A percentile compares a stretch with the other conserved stretches of the same genome.
Conservation (phyloP, 257 asterid species). For the Nicotiana obtusifolia region DNA sequence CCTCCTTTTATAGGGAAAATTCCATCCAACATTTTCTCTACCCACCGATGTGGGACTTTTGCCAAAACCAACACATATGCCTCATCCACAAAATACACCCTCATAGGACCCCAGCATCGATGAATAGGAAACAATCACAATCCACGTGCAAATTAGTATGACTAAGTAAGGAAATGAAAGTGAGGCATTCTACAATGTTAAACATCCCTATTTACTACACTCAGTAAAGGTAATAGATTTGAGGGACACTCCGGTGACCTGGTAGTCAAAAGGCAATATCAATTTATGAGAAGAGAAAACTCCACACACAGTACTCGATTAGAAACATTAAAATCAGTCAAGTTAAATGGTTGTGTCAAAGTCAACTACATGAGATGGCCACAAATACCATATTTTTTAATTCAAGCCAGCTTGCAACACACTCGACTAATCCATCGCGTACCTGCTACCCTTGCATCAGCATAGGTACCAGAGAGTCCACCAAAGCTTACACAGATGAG, state of each 20-base stretch:
- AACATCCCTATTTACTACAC: background rate
- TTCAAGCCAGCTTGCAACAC: background rate
- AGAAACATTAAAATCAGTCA: background rate
- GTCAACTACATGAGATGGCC: background rate
- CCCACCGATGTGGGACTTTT: too few species aligned
- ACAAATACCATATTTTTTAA: background rate
- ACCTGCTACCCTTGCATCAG: background rate
- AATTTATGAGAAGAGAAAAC: background rate
- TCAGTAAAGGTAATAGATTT: background rate
- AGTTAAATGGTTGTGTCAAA: background rate
- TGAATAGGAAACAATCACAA: background rate
- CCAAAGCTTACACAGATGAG: background rate
- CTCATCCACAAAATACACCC: background rate
- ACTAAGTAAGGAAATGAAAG: background rate
- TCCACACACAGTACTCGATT: too few species aligned
- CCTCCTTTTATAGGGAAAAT: too few species aligned
- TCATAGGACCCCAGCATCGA: background rate
- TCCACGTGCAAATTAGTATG: background rate
- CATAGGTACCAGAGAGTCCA: background rate
- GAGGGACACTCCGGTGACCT: background rate
- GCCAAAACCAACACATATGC: too few species aligned
- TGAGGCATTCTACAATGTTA: background rate
- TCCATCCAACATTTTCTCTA: too few species aligned
- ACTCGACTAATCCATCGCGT: background rate
- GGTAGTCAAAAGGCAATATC: background rate